Base-by-base conservation (phyloP, 176 grass and related monocot species). In the Miscanthus lutarioriparius region DNA sequence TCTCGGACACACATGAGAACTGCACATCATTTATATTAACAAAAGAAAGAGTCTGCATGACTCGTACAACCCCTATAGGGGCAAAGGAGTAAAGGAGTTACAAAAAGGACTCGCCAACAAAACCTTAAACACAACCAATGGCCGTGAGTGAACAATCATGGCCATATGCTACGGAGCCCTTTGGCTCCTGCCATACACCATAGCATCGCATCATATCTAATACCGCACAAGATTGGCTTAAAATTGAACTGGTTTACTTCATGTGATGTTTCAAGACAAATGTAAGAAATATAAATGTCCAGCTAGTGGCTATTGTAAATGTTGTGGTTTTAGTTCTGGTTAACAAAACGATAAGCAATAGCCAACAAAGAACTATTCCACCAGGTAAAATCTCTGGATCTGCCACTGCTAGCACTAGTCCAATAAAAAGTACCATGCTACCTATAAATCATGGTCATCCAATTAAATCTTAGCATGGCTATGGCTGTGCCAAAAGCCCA, bases 231-330 rank as follows among this genome's bases (percentile, higher is more conserved):
- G 19, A 56, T 56, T 20, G 17, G 54, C 28, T 72, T 74, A 71
- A 66, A 81, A 81, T 75, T 75, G 51, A 87, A 74, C 15, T 33
- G 35, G 69, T 44, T 58, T 53, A 17, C 35, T 58, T 84, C 40
- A 30, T 45, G 64, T 37, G 67, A 63, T 47, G 48, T 15, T 76
- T 33, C 49, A 36, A 16, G 41, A 76, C 53, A 83, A 81, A 38
- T 72, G 27, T 22, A 87, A 47, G 28, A 83, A 53, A 25, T 51
- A 53, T 23, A 65, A 36, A 83, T 70, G 41, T 17, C 62, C 30
- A 86, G 69, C 77, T 39, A 75, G 20, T 64, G 25, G n/a, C 39
- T 74, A 25, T 7, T 74, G 43, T 47, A 74, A 30, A 74, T 15
- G 39, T 26, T 72, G 23, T 47, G 11, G n/a, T 45, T 72, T 39